Base-by-base conservation (phyloP, 495 filamentous ascomycete genomes). In the Lepraria neglecta region DNA sequence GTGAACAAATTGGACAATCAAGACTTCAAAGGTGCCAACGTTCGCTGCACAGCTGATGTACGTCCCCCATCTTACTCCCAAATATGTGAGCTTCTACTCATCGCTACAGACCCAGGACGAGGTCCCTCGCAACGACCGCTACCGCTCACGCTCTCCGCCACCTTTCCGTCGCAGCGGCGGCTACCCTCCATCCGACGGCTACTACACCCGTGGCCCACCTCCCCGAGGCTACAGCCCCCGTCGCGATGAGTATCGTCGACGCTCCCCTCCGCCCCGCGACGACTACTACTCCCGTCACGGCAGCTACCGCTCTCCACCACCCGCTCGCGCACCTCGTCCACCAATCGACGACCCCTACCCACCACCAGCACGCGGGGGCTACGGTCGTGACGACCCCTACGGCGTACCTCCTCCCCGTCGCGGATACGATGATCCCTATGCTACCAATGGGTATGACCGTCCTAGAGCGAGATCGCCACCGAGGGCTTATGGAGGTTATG, bases 1-100 rank as follows among this genome's bases (percentile, higher is more conserved):
- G 88, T 96, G 58, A 87, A 95, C 70, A 96, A 96, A 73, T 85
- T 98, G 54, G 92, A 98, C 69, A 82, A 82, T 62, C 85, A 85
- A 65, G 91, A 95, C 63, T 97, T 97, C 77, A 96, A 97, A 76
- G 90, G 89, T 63, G 79, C 82, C 54, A 80, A 82, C 65, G 91
- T 98, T 58, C 84, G 77, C 56, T 98, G 94, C 71, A 75, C 88
- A 65, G 83, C 90, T 61, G 91, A 95, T 77, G 92, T 96, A 85
- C 74, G 85, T 72, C 45, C 43, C 42, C 5, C n/a, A 28, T 46
- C 7, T 15, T 24, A 35, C 56, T 63, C 31, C 38, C 24, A 30
- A 27, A 64, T 66, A 65, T 70, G 61, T 70, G 60, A 70, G 61
- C 78, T 74, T 78, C 80, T 54, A 77, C 82, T 60, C 75, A 54